Percentiles rank a stretch among this genome's conserved stretches.
phyloP scores from a whole-genome alignment of 805 yeast species.

The Ogataea sp. region DNA sequence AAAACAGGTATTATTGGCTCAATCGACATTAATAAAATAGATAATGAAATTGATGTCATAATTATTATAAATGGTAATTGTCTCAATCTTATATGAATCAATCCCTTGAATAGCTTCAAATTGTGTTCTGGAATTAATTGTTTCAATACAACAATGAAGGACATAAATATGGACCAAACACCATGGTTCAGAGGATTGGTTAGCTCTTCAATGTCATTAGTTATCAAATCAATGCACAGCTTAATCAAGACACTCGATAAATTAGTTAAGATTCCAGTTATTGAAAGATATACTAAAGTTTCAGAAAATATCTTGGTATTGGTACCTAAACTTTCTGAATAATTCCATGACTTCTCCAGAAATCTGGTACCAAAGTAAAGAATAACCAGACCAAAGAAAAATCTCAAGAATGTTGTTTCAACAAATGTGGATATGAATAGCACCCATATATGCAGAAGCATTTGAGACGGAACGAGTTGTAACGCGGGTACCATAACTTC shows the following conservation, averaged over 20 bases:
- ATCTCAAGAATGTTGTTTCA: slow-evolving; percentile 42
- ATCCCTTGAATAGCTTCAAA: slow-evolving; percentile 33
- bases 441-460: slow-evolving; percentile 57
- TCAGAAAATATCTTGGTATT: slow-evolving; percentile 21
- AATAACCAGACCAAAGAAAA: slow-evolving; percentile 29
- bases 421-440: slow-evolving; percentile 55
- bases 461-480: slow-evolving; percentile 55
- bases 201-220: slow-evolving; percentile 30
- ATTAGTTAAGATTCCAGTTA: slow-evolving; percentile 53
- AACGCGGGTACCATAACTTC: slow-evolving; percentile 45
- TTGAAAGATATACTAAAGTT: slow-evolving; percentile 39
- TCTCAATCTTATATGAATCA: slow-evolving; percentile 40
- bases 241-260: slow-evolving; percentile 38
- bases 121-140: slow-evolving; percentile 53
- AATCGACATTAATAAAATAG: slow-evolving; percentile 23
- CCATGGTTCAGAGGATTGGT: slow-evolving; percentile 45
- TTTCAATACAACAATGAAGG: slow-evolving; percentile 49
- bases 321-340: slow-evolving; percentile 9
- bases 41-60: slow-evolving; percentile 17
- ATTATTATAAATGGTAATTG: slow-evolving; percentile 48
- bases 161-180: slow-evolving; percentile 36
- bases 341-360: slow-evolving; percentile 43
- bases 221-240: slow-evolving; percentile 22
- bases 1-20: slow-evolving; percentile 50
- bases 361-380: slow-evolving; percentile 35